Percentiles rank a stretch among this genome's conserved stretches.
Evolutionary conservation across 1,139 yeast species (phyloP).

Genomic region (Meyerozyma smithsonii): DNA sequence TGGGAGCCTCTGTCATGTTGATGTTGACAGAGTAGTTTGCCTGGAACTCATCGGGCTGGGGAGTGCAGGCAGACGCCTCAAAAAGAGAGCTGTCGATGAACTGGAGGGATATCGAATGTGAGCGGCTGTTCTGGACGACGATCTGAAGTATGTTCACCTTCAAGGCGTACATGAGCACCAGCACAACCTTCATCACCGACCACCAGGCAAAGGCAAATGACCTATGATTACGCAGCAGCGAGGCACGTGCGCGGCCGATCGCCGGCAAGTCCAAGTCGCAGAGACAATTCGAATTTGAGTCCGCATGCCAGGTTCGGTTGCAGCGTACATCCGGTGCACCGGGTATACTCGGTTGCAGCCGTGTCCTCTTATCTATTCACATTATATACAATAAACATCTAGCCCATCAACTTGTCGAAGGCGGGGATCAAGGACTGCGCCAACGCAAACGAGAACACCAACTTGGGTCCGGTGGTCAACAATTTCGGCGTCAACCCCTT

Average conservation of each 20-base stretch:
- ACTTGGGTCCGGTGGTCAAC: slow-evolving; percentile 96
- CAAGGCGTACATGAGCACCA: slow-evolving; percentile 31
- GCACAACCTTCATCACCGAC: slow-evolving; percentile 27
- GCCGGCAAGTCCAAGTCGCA: no score
- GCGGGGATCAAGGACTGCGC: slow-evolving; percentile 97
- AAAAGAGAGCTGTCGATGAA: slow-evolving; percentile 36
- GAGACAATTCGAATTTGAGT: not conserved
- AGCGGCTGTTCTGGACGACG: slow-evolving; percentile 32
- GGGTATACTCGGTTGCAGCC: not conserved
- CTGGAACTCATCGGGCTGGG: slow-evolving; percentile 15
- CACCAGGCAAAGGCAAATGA: not conserved
- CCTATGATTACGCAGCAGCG: not conserved
- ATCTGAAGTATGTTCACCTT: slow-evolving; percentile 36
- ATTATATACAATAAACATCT: slow-evolving; percentile 12
- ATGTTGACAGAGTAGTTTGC: not conserved
- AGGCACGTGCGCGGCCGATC: not conserved
- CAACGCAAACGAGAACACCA: slow-evolving; percentile 92
- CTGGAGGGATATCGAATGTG: slow-evolving; percentile 27
- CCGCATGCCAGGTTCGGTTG: not conserved
- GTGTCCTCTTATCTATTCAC: not conserved
- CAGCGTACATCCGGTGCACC: not conserved
- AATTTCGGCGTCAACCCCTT: slow-evolving; percentile 96
- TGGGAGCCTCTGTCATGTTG: slow-evolving; percentile 3
- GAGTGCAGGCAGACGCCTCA: slow-evolving; percentile 28
- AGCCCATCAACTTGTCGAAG: slow-evolving; percentile 63